Evolutionary conservation across 2,329 filamentous ascomycete genomes (phyloP).

Genomic region (Cladosporium sp.): DNA sequence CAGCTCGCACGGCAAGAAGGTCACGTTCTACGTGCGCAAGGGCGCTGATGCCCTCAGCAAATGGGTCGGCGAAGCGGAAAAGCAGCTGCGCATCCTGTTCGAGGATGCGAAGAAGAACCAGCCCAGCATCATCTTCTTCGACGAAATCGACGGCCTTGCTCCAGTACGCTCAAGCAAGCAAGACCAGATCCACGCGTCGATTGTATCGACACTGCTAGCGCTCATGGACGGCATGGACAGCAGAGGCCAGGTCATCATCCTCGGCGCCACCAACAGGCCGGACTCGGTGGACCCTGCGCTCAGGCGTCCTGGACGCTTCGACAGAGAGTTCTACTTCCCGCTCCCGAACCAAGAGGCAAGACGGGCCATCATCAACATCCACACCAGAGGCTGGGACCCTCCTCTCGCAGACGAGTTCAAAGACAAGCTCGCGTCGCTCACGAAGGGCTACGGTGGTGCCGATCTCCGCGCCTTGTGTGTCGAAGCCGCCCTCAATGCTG

Average conservation of each 20-base stretch:
- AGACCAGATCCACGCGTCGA: constrained; percentile 97
- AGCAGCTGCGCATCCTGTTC: constrained; percentile 86
- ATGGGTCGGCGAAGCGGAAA: constrained; percentile 97
- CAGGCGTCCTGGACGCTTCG: constrained; percentile 86
- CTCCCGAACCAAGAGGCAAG: constrained; percentile 75
- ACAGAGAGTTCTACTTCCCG: constrained; percentile 97
- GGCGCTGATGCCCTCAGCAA: constrained; percentile 96
- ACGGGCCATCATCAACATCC: constrained; percentile 85
- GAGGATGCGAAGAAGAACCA: constrained; percentile 94
- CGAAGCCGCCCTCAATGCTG: constrained; percentile 89
- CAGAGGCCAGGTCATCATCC: constrained; percentile 96
- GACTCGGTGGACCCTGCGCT: constrained; percentile 97
- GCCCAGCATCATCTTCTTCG: constrained; percentile 98
- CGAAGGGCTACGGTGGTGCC: constrained; percentile 94
- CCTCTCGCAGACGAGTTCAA: constrained; percentile 71
- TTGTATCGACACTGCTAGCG: constrained; percentile 87
- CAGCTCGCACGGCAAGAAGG: constrained; percentile 73
- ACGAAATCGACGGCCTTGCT: constrained; percentile 95
- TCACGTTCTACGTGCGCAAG: constrained; percentile 99
- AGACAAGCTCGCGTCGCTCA: constrained; percentile 73
- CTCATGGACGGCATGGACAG: constrained; percentile 98
- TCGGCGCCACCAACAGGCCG: constrained; percentile 94
- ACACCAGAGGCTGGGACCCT: constrained; percentile 87
- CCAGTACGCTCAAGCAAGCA: constrained; percentile 96
- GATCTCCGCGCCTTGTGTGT: constrained; percentile 91